A percentile compares a stretch with the other conserved stretches of the same genome.
Evolutionary conservation across 257 asterid genomes (phyloP).

Genomic region (Solanum gandarillasii): DNA sequence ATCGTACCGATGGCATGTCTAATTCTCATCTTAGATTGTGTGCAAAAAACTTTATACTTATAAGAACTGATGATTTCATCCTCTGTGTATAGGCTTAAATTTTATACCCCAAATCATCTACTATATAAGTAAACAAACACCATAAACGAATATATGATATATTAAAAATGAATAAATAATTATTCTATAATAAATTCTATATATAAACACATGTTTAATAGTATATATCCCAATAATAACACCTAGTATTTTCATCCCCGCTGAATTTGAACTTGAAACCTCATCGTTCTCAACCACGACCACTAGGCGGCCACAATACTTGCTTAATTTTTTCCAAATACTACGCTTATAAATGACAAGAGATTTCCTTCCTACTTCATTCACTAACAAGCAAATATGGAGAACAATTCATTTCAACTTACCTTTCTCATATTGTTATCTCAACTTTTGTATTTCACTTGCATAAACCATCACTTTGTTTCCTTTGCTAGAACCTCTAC

Average conservation of each 20-base stretch:
- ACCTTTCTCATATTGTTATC: background rate
- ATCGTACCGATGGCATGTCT: too few species aligned
- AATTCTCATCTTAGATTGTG: too few species aligned
- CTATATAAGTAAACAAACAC: too few species aligned
- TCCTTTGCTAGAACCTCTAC: background rate
- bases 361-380: background rate
- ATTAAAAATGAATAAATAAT: too few species aligned
- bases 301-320: background rate
- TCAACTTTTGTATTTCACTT: background rate
- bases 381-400: background rate
- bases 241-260: too few species aligned
- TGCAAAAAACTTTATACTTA: too few species aligned
- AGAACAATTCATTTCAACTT: background rate
- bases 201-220: too few species aligned
- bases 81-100: too few species aligned
- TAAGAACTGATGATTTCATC: too few species aligned
- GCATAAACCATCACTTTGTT: background rate
- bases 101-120: too few species aligned
- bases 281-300: background rate
- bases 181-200: too few species aligned
- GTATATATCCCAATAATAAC: background rate
- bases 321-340: background rate
- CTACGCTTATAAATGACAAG: background rate
- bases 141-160: too few species aligned
- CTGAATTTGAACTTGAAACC: background rate